Evolutionary conservation across 768 basidiomycete species (phyloP), one percentile per base, ranked within the genome.

Genomic region (Cystobasidium ongulense): DNA sequence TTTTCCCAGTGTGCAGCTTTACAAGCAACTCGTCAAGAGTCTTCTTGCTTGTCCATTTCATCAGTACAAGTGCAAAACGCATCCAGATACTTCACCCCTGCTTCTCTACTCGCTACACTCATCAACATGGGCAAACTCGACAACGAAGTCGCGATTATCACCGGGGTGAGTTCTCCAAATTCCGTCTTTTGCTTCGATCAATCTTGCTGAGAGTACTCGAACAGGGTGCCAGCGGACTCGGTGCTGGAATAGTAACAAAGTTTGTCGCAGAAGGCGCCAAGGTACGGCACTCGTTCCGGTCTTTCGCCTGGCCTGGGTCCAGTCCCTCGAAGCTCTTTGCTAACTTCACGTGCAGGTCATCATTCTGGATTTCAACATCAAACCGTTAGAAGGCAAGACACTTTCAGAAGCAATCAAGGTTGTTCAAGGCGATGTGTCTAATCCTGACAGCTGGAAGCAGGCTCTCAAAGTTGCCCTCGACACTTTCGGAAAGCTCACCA

Each of bases 61-160:
- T n/a, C n/a, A n/a, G n/a, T n/a, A n/a, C n/a, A n/a, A n/a, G n/a
- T n/a, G n/a, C n/a, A n/a, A n/a, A n/a, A n/a, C n/a, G n/a, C n/a
- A n/a, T n/a, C n/a, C n/a, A n/a, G n/a, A n/a, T n/a, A n/a, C 39
- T 41, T 18, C 39, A 41, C 39, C 8, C 39, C 18, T 41, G 39
- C 8, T 8, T 41, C 39, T 41, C n/a, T n/a, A n/a, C n/a, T 59
- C 33, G 33, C 18, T 7, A 27, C 33, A 59, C 54, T 27, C 27
- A 59, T 59, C 39, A 39, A 39, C 39, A 70, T 70, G 66, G 66
- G 66, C 23, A 70, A 70, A 59, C 66, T 70, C 50, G 66, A 43
- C 21, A 38, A 59, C 31, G 29, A 70, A 57, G 66, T 70, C 27
- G 66, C 66, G 18, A 70, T 70, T 59, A 27, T 70, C 38, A 70